Conservation (phyloP, 345 rosid species). For the Laguncularia racemosa region DNA sequence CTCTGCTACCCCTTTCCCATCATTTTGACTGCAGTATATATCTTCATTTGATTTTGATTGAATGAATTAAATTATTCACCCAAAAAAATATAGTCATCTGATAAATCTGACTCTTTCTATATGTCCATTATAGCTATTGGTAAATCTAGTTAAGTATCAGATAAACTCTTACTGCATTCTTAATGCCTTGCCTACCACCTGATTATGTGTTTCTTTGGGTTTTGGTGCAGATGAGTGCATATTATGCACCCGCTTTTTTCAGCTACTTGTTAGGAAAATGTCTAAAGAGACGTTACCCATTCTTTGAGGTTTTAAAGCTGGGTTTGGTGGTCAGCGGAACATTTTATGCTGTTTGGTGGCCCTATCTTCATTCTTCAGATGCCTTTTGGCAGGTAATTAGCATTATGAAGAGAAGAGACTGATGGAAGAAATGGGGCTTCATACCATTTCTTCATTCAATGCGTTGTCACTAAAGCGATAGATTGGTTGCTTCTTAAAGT, state of each 20-base stretch:
- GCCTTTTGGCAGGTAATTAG: conserved; percentile 53
- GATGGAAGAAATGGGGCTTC: not conserved
- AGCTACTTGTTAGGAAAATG: conserved; percentile 83
- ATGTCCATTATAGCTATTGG: too few species aligned
- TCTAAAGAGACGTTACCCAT: conserved; percentile 53
- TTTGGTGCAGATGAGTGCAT: conserved; percentile 79
- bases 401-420: not conserved
- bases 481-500: too few species aligned
- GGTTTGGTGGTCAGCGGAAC: conserved; percentile 61
- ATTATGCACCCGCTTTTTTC: conserved; percentile 88
- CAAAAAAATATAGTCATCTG: too few species aligned
- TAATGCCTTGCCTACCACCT: not conserved
- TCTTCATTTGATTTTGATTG: too few species aligned
- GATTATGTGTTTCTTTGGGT: not conserved
- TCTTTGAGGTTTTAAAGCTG: conserved; percentile 55
- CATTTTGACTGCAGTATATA: too few species aligned
- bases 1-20: too few species aligned
- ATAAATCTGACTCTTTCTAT: too few species aligned
- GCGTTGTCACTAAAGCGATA: too few species aligned
- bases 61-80: too few species aligned
- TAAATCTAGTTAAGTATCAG: not conserved
- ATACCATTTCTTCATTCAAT: too few species aligned
- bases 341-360: conserved; percentile 88
- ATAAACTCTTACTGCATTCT: too few species aligned
- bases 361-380: conserved; percentile 61